A percentile compares a stretch with the other conserved stretches of the same genome.
Conservation (phyloP, 768 basidiomycete species). For the Termitomyces sp. region DNA sequence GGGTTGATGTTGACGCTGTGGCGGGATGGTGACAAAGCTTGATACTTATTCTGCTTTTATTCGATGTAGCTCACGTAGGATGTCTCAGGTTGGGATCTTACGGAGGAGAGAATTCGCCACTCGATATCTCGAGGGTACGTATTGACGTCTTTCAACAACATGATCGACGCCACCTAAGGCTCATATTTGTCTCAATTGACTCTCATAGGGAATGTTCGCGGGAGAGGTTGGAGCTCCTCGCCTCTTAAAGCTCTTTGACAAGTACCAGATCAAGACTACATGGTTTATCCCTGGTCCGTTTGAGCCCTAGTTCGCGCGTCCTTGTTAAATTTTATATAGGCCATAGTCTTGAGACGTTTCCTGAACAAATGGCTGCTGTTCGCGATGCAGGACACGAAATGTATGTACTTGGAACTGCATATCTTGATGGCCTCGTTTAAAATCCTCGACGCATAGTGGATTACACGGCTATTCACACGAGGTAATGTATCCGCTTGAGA, state of each 20-base stretch:
- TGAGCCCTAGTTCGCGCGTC: not conserved
- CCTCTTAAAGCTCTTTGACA: slow-evolving; percentile 68
- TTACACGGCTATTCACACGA: slow-evolving; percentile 75
- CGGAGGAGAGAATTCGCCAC: slow-evolving; percentile 70
- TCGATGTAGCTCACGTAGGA: not conserved
- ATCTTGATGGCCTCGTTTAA: not conserved
- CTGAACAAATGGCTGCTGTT: slow-evolving; percentile 64
- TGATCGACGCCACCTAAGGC: too few species aligned
- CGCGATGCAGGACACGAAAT: slow-evolving; percentile 76
- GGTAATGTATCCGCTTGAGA: slow-evolving; percentile 24
- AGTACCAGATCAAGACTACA: slow-evolving; percentile 64
- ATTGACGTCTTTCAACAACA: slow-evolving; percentile 4
- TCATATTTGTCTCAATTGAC: not conserved
- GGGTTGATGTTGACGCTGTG: slow-evolving; percentile 77
- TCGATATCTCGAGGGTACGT: slow-evolving; percentile 64
- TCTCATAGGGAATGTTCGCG: slow-evolving; percentile 59
- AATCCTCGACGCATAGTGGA: slow-evolving; percentile 37
- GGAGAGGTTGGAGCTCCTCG: slow-evolving; percentile 73
- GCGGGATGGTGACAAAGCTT: slow-evolving; percentile 56
- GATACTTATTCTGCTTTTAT: not conserved
- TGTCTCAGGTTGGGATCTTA: slow-evolving; percentile 63
- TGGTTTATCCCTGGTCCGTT: slow-evolving; percentile 72
- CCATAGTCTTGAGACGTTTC: slow-evolving; percentile 76
- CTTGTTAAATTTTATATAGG: slow-evolving; percentile 31
- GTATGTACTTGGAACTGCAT: slow-evolving; percentile 26